Base-by-base conservation (phyloP, 2,329 filamentous ascomycete species). In the Cyphellophora europaea region DNA sequence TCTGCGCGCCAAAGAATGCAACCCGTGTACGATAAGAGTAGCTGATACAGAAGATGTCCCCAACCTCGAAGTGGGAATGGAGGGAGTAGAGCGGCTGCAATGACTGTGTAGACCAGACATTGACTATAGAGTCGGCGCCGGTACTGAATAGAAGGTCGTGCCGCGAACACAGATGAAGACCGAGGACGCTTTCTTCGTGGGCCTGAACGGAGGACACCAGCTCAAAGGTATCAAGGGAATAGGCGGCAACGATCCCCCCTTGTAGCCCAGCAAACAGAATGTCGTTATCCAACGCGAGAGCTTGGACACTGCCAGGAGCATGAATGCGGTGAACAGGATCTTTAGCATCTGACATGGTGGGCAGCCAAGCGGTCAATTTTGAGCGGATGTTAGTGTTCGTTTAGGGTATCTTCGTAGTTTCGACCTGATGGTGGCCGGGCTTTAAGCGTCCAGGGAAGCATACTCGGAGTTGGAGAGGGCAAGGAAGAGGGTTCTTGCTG, bases 11-110 rank as follows among this genome's bases (percentile, higher is more conserved):
- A 28, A 94, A 74, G 56, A 94, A 96, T 3, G 94, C 72, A 0
- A 82, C 93, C 47, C 89, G 74, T 50, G 85, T 69, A 47, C 77
- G 72, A 5, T 77, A 65, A 3, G 87, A 94, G 58, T 93, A 95
- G 2, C 81, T 82, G n/a, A 94, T 79, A 49, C 86, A 93, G 57
- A 96, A 96, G 40, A 98, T 77, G 62, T 98, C 91, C 40, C 91
- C 91, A 27, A 94, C 83, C 50, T 96, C 91, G 59, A 93, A 89
- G 32, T 80, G 81, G 43, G 87, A 93, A 65, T 93, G 93, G 42
- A 96, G 83, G 44, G 91, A 86, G 63, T 88, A 91, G 1, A 91
- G 69, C 17, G 82, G 78, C 37, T 72, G 73, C 56, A 94, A 78
- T 5, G 77, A 43, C 28, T 66, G 70, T 2, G 88, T 83, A 49